Conservation (phyloP, 192 early-diverging fungal genomes). For the Allomyces javanicus region DNA sequence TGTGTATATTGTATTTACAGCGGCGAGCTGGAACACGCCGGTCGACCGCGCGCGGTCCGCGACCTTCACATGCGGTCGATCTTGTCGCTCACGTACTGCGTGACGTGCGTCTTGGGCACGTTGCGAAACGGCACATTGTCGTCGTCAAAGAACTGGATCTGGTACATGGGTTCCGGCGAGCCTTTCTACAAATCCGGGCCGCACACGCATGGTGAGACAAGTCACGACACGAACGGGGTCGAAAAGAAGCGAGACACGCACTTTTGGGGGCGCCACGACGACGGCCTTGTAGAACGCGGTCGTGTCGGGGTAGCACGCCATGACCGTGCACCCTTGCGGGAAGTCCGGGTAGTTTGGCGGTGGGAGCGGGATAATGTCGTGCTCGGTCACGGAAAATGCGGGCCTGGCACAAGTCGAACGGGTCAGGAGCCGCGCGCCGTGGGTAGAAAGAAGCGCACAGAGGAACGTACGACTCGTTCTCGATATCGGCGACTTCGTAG, state of each 20-base stretch:
- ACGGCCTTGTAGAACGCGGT: not conserved
- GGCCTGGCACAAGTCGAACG: too few relatives aligned
- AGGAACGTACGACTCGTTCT: not conserved
- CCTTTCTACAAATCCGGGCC: not conserved
- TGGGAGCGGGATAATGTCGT: not conserved
- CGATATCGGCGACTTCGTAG: too few relatives aligned
- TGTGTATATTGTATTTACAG: slow-evolving; percentile 1
- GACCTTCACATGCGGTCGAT: too few relatives aligned
- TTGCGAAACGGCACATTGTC: not conserved
- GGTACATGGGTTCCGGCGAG: not conserved
- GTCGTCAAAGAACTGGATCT: not conserved
- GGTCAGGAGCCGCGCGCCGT: too few relatives aligned
- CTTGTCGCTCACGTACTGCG: too few relatives aligned
- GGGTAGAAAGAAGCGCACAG: not conserved
- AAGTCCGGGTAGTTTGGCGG: not conserved
- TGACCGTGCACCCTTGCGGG: not conserved
- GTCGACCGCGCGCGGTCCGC: too few relatives aligned
- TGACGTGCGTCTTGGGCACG: not conserved
- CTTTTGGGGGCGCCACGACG: not conserved
- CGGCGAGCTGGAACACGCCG: too few relatives aligned
- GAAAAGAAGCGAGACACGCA: not conserved
- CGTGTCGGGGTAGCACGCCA: not conserved
- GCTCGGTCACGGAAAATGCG: not conserved
- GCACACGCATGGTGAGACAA: not conserved
- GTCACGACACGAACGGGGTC: not conserved